phyloP scores from a whole-genome alignment of 2,329 filamentous ascomycete species.

The Hypomyces perniciosus region DNA sequence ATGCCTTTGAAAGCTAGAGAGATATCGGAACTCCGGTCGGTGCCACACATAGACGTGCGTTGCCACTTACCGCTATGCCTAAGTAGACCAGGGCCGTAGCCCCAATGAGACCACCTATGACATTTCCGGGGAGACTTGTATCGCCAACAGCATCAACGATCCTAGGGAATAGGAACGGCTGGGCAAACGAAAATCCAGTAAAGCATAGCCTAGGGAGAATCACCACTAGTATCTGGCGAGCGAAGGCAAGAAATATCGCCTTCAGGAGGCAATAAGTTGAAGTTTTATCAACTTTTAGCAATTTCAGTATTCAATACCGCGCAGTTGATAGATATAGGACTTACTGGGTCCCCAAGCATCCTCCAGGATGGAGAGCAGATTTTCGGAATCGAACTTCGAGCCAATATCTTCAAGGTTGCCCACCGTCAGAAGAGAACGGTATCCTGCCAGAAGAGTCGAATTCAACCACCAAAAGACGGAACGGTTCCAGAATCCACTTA shows the following conservation, averaged over 20 bases:
- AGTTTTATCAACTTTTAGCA: no score
- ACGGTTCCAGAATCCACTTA: slow-evolving; percentile 21
- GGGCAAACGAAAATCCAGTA: slow-evolving; percentile 30
- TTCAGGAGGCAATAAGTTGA: no score
- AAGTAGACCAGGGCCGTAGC: slow-evolving; percentile 34
- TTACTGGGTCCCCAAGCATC: no score
- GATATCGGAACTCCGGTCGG: not conserved
- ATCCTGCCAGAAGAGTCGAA: slow-evolving; percentile 25
- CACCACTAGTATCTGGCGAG: no score
- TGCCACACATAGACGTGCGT: not conserved
- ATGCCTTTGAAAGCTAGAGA: slow-evolving; percentile 11
- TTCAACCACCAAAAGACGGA: slow-evolving; percentile 25
- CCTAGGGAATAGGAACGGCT: slow-evolving; percentile 34
- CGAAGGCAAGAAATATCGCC: no score
- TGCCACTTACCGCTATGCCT: slow-evolving; percentile 33
- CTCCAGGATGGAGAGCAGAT: not conserved
- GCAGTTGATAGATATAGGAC: no score
- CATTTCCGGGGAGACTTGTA: slow-evolving; percentile 14
- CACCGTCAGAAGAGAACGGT: slow-evolving; percentile 24
- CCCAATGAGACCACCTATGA: slow-evolving; percentile 31
- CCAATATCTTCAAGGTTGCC: slow-evolving; percentile 26
- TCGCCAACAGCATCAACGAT: slow-evolving; percentile 24
- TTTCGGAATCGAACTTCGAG: slow-evolving; percentile 4
- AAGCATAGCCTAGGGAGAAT: not conserved
- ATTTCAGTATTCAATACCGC: no score